phyloP scores from a whole-genome alignment of 768 basidiomycete species.

The Boletus sp. region DNA sequence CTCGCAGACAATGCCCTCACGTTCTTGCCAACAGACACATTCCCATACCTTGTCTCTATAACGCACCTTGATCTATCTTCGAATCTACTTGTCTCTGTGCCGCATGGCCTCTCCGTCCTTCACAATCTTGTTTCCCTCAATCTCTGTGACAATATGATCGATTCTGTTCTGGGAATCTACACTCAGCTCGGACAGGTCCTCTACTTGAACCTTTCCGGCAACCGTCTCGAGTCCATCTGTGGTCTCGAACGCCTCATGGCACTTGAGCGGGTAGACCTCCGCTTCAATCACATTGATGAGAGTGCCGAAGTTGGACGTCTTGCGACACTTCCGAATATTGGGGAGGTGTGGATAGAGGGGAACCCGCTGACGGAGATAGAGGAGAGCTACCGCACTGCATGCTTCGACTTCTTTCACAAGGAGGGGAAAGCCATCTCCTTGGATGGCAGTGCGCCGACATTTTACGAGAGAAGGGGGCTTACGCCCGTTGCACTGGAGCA shows the following conservation, averaged over 20 bases:
- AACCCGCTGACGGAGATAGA: conserved; percentile 76
- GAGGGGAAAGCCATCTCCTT: conserved; percentile 78
- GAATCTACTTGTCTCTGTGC: conserved; percentile 88
- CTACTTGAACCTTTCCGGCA: conserved; percentile 75
- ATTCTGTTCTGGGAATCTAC: conserved; percentile 88
- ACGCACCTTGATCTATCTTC: conserved; percentile 87
- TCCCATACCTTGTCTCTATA: conserved; percentile 67
- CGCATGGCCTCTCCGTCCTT: conserved; percentile 67
- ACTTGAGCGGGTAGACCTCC: conserved; percentile 82
- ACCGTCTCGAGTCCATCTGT: conserved; percentile 92
- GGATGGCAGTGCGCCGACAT: conserved; percentile 68
- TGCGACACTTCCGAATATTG: conserved; percentile 71
- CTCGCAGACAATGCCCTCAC: conserved; percentile 80
- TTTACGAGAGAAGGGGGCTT: conserved; percentile 67
- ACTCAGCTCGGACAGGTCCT: conserved; percentile 74
- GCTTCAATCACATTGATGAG: conserved; percentile 77
- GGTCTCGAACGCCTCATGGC: conserved; percentile 87
- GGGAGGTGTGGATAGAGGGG: conserved; percentile 78
- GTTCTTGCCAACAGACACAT: conserved; percentile 65
- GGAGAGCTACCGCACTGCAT: conserved; percentile 67
- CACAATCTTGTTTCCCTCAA: conserved; percentile 87
- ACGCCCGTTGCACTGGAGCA: conserved; percentile 48
- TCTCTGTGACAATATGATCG: conserved; percentile 96
- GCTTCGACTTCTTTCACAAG: conserved; percentile 81
- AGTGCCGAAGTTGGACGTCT: conserved; percentile 82